Base-by-base conservation (phyloP, 148 eudicot genomes). In the Arbutus unedo region DNA sequence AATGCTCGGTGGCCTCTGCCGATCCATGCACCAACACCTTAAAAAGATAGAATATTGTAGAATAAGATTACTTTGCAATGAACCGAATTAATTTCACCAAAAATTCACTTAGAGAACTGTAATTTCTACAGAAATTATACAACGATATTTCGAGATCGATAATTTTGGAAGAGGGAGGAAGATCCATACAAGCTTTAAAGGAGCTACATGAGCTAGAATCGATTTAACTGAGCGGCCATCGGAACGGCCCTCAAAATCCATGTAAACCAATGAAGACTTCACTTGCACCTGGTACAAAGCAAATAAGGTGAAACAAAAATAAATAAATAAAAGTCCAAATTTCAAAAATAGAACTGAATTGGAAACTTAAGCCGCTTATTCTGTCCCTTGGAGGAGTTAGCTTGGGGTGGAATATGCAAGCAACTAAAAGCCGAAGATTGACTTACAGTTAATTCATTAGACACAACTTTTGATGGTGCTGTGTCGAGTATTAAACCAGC, bases 1-100 rank as follows among this genome's bases (percentile, higher is more conserved):
- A 87, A 90, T 96, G 98, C 84, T 96, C 99, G 75, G 99, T 96
- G 80, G 99, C 99, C 93, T 96, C 99, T 21, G 99, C 99, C 56
- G 98, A 96, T 82, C 98, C 99, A 86, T 96, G 99, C 83, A 96
- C 95, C 96, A 97, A 87, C 76, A 96, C 97, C 98, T 96, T 45
- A 80, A 83, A 76, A 79, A 77, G 77, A 77, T 72, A 83, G 80
- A 48, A 62, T 77, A 8, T 4, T 56, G 49, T 44, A 38, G 23
- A 56, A 83, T 55, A 10, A 75, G 23, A 76, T 78, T 59, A 76
- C 18, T 56, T 48, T 25, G 8, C 7, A 15, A 41, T 8, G 59
- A n/a, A 50, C 15, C 11, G 16, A 44, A 53, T 15, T 73, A 49
- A 15, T 47, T 66, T 23, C 5, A 3, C 13, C 16, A 62, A 14